A percentile compares a stretch with the other conserved stretches of the same genome.
phyloP scores from a whole-genome alignment of 2,329 filamentous ascomycete species.

The Neonectria punicea region DNA sequence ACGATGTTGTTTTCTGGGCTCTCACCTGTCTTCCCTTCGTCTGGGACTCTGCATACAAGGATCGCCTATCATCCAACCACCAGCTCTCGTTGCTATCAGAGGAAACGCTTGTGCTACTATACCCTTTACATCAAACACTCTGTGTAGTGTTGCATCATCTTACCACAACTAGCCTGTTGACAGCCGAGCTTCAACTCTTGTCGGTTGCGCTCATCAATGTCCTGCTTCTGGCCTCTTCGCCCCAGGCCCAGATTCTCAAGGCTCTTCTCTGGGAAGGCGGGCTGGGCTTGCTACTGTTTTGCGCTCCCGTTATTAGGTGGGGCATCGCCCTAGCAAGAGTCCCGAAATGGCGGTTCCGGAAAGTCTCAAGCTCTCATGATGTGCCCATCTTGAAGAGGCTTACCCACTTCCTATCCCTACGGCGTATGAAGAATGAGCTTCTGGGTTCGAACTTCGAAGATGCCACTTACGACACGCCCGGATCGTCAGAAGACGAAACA shows the following conservation, averaged over 20 bases:
- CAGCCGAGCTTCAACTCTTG: constrained; percentile 87
- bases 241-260: constrained; percentile 87
- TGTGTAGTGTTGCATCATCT: constrained; percentile 80
- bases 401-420: constrained; percentile 57
- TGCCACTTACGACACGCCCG: constrained; percentile 44
- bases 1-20: constrained; percentile 81
- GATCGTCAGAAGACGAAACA: constrained; percentile 49
- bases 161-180: constrained; percentile 87
- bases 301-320: constrained; percentile 80
- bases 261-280: constrained; percentile 88
- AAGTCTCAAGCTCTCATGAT: constrained; percentile 55
- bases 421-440: constrained; percentile 56
- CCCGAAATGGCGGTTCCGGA: constrained; percentile 88
- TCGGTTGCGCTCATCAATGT: constrained; percentile 86
- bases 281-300: constrained; percentile 77
- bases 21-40: constrained; percentile 76
- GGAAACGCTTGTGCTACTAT: constrained; percentile 74
- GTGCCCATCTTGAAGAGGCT: constrained; percentile 51
- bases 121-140: constrained; percentile 84
- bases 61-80: constrained; percentile 49
- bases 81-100: constrained; percentile 53
- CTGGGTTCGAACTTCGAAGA: constrained; percentile 47
- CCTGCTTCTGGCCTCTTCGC: constrained; percentile 79
- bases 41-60: constrained; percentile 38
- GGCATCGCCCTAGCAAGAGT: constrained; percentile 87